A percentile compares a stretch with the other conserved stretches of the same genome.
These are phyloP conservation scores for Fusarium sp. DNA, from an alignment of 2,329 filamentous ascomycete species.

Conservation along the genomic window DNA sequence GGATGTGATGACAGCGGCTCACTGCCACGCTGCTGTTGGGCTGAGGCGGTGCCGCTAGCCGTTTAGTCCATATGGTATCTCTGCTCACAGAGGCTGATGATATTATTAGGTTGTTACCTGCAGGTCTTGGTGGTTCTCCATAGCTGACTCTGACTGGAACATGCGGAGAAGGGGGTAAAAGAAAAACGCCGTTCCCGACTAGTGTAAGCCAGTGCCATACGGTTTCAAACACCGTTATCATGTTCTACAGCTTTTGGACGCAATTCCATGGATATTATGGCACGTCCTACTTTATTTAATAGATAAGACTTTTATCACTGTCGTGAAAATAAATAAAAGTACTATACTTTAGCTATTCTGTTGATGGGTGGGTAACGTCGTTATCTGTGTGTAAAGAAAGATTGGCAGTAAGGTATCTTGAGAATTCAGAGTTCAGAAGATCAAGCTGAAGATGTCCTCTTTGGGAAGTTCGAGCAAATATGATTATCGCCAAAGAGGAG, in stretches of 20 bases:
- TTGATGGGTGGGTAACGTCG: too few species aligned
- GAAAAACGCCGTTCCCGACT: slow-evolving; percentile 23
- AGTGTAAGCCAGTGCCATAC: neutral
- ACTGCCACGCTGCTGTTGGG: slow-evolving; percentile 8
- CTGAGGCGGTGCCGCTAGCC: slow-evolving; percentile 7
- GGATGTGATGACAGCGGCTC: neutral
- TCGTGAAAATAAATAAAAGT: too few species aligned
- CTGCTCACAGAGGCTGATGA: neutral
- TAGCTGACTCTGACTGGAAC: neutral
- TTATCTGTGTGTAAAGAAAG: too few species aligned
- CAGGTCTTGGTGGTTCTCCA: neutral
- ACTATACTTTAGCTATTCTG: too few species aligned
- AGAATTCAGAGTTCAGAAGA: too few species aligned
- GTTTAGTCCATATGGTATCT: slow-evolving; percentile 15
- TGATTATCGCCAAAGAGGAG: neutral
- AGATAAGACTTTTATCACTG: too few species aligned
- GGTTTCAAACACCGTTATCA: neutral
- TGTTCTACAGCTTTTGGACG: neutral
- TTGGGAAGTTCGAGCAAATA: too few species aligned
- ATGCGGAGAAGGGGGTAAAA: slow-evolving; percentile 11
- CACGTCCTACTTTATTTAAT: too few species aligned
- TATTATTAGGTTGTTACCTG: neutral
- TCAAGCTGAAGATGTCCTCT: too few species aligned
- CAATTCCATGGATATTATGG: too few species aligned
- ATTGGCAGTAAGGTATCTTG: too few species aligned